Conservation (phyloP, 2,329 filamentous ascomycete species). For the Raffaelea albimanens region DNA sequence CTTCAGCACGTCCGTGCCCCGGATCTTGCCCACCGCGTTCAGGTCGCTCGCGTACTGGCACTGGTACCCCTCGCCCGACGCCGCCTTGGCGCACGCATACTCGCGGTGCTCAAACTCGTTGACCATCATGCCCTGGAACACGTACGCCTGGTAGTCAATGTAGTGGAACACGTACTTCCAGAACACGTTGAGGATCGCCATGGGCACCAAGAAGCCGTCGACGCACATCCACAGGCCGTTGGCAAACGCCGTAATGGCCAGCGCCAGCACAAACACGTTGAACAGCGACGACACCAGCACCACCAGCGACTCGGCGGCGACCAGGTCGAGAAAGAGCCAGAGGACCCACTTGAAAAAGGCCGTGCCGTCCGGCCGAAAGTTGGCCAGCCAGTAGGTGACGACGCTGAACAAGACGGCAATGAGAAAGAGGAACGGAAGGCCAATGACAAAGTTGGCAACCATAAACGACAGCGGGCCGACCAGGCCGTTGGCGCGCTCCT, state of each 20-base stretch:
- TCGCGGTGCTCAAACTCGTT: slow-evolving; percentile 65
- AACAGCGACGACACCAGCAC: slow-evolving; percentile 65
- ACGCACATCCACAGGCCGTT: slow-evolving; percentile 89
- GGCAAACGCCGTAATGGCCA: slow-evolving; percentile 73
- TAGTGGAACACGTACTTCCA: slow-evolving; percentile 85
- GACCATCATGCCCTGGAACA: slow-evolving; percentile 90
- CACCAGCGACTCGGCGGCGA: slow-evolving; percentile 75
- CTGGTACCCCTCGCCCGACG: slow-evolving; percentile 31
- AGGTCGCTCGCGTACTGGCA: slow-evolving; percentile 65
- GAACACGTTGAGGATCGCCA: slow-evolving; percentile 66
- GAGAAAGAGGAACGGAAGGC: slow-evolving; percentile 70
- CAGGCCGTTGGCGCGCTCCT: slow-evolving; percentile 73
- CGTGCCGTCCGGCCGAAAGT: slow-evolving; percentile 55
- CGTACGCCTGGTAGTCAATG: slow-evolving; percentile 79
- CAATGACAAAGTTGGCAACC: slow-evolving; percentile 72
- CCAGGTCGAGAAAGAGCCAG: slow-evolving; percentile 77
- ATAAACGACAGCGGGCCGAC: slow-evolving; percentile 67
- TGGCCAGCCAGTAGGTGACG: slow-evolving; percentile 70
- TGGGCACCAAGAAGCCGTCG: slow-evolving; percentile 70
- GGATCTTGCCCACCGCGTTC: slow-evolving; percentile 56
- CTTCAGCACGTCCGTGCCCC: slow-evolving; percentile 59
- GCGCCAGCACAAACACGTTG: slow-evolving; percentile 69
- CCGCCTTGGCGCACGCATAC: slow-evolving; percentile 43
- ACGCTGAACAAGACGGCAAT: slow-evolving; percentile 68
- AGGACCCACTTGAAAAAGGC: slow-evolving; percentile 72